Evolutionary conservation across 2,329 filamentous ascomycete genomes (phyloP), one percentile per base, ranked within the genome.

Genomic region (Drechslerella dactyloides): DNA sequence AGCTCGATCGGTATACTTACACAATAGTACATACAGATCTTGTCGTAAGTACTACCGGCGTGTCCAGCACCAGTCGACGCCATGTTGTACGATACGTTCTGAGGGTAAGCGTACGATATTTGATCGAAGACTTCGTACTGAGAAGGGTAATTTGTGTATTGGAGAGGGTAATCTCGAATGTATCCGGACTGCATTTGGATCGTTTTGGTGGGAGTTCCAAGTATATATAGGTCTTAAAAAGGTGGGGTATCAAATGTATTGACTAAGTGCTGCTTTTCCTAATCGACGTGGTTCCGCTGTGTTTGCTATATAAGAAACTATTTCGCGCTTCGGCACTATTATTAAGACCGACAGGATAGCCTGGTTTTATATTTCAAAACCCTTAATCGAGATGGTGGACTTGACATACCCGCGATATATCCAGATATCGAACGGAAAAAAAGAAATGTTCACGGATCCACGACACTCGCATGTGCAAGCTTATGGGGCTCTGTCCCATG

Each of bases 161-260:
- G 46, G 24, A 60, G 53, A 59, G 58, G 48, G 19, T 48, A 19
- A 35, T 56, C 37, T 3, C 54, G 53, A 21, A 55, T 59, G 40
- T 70, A 70, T 58, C 17, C 37, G 13, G 58, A 63, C 51, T 70
- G 66, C 66, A 70, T 70, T 70, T 70, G 54, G n/a, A 50, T 53
- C 44, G 44, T 21, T 51, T 70, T 48, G 54, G 54, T 54, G 66
- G 58, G 52, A 56, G 54, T 23, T 44, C 44, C 23, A 21, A 42
- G 30, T 69, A 69, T 70, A 60, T 55, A 64, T 70, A 60, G 33
- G 48, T 57, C 44, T 48, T 55, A 55, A 58, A 69, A 54, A 54
- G 56, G 58, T 69, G 65, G 66, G 66, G 66, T 70, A 70, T 59
- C n/a, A 50, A 55, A 46, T 53, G 35, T 53, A 52, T 37, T 33